These are phyloP conservation scores for Ganoderma sinense DNA, from an alignment of 1,284 basidiomycete genomes.

Conservation along the genomic window DNA sequence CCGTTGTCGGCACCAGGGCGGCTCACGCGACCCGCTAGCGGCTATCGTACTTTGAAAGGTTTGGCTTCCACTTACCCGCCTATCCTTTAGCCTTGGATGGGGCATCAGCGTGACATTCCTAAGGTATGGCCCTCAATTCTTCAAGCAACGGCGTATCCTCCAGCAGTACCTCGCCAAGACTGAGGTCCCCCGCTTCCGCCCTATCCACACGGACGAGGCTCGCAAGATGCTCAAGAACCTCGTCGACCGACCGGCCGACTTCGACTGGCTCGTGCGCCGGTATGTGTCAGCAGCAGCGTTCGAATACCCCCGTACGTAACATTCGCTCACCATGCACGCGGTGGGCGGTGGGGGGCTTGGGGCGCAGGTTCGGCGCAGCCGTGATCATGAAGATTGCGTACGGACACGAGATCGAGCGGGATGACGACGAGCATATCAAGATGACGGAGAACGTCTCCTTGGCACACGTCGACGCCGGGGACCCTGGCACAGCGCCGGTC, in stretches of 20 bases:
- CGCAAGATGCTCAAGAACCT: slow-evolving; percentile 32
- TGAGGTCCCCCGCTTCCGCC: slow-evolving; percentile 29
- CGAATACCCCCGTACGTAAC: slow-evolving; percentile 5
- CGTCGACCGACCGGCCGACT: slow-evolving; percentile 30
- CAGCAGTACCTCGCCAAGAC: slow-evolving; percentile 34
- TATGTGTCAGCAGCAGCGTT: slow-evolving; percentile 9
- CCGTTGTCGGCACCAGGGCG: background rate
- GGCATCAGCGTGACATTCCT: slow-evolving; percentile 30
- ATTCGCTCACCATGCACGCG: background rate
- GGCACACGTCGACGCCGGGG: slow-evolving; percentile 26
- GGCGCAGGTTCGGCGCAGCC: slow-evolving; percentile 26
- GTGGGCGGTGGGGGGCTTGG: background rate
- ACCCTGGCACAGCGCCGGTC: slow-evolving; percentile 27
- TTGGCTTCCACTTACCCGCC: slow-evolving; percentile 4
- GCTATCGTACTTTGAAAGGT: too few relatives aligned
- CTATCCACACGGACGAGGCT: slow-evolving; percentile 33
- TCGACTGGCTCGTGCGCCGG: slow-evolving; percentile 33
- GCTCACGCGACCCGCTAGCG: too few relatives aligned
- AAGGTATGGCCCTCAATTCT: slow-evolving; percentile 33
- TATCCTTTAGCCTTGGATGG: slow-evolving; percentile 26
- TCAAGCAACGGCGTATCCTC: slow-evolving; percentile 37
- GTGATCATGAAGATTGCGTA: slow-evolving; percentile 38
- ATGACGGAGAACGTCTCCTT: slow-evolving; percentile 31
- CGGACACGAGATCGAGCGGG: slow-evolving; percentile 32
- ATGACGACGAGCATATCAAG: slow-evolving; percentile 33